Conservation (phyloP, 2,329 filamentous ascomycete genomes). For the Aureobasidium lini region DNA sequence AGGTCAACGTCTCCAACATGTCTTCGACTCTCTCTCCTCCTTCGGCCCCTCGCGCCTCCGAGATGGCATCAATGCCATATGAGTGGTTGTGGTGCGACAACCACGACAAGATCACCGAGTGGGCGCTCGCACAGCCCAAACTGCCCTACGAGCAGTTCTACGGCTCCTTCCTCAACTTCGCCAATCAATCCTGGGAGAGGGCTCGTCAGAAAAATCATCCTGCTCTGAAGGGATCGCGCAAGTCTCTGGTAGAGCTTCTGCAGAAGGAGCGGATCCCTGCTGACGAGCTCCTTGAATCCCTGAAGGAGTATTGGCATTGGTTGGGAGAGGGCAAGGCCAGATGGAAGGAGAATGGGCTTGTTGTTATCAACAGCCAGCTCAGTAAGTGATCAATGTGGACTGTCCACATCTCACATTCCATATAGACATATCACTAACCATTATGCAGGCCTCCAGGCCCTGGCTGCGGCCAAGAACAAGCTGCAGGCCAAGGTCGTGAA, state of each 20-base stretch:
- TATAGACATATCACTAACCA: not conserved
- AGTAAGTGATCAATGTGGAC: not conserved
- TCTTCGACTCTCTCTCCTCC: too few species aligned
- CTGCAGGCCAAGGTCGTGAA: not conserved
- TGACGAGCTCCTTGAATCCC: not conserved
- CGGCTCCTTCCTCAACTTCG: not conserved
- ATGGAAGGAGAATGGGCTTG: not conserved
- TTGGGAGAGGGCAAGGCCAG: not conserved
- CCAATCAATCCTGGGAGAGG: not conserved
- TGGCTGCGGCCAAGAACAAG: not conserved
- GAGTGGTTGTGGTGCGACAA: not conserved
- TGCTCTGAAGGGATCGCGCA: not conserved
- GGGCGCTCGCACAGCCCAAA: not conserved
- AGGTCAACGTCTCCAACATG: too few species aligned
- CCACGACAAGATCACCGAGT: not conserved
- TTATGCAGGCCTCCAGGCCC: not conserved
- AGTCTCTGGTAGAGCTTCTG: not conserved
- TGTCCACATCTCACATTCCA: too few species aligned
- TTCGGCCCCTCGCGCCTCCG: too few species aligned
- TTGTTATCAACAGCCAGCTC: not conserved
- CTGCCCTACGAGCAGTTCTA: not conserved
- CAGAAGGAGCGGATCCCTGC: not conserved
- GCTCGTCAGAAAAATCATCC: not conserved
- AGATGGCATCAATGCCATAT: not conserved
- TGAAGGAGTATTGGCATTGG: not conserved